Evolutionary conservation across 306 rosid species (phyloP).

Genomic region (Nissolia schottii): DNA sequence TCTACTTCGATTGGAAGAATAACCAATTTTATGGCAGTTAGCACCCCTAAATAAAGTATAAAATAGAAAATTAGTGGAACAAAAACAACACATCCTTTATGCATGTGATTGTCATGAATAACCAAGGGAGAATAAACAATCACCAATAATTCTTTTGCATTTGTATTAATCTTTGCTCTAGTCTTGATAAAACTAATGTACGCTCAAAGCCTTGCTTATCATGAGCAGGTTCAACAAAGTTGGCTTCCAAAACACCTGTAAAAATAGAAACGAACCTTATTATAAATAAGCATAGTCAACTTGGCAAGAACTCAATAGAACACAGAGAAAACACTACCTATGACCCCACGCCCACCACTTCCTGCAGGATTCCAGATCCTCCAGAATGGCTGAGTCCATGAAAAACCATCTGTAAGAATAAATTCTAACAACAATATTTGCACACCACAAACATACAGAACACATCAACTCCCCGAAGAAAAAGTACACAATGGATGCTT

Average conservation of each 20-base stretch:
- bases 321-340: slow-evolving; percentile 50
- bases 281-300: neutral
- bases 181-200: slow-evolving; percentile 77
- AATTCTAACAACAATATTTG: neutral
- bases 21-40: slow-evolving; percentile 77
- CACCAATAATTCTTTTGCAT: slow-evolving; percentile 95
- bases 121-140: slow-evolving; percentile 19
- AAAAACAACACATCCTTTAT: neutral
- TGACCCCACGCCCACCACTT: slow-evolving; percentile 97
- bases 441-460: neutral
- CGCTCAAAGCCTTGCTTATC: slow-evolving; percentile 99
- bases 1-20: slow-evolving; percentile 46
- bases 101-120: neutral
- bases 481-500: neutral
- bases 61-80: slow-evolving; percentile 5
- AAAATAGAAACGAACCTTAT: slow-evolving; percentile 22
- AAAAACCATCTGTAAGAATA: slow-evolving; percentile 24
- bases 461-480: neutral
- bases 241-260: slow-evolving; percentile 94
- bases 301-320: neutral
- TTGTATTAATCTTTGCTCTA: slow-evolving; percentile 63
- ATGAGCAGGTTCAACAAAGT: slow-evolving; percentile 98
- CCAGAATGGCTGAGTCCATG: slow-evolving; percentile 91
- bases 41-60: slow-evolving; percentile 43
- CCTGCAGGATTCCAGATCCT: slow-evolving; percentile 98